Base-by-base conservation (phyloP, 805 yeast species). In the Kodamaea leandrae region DNA sequence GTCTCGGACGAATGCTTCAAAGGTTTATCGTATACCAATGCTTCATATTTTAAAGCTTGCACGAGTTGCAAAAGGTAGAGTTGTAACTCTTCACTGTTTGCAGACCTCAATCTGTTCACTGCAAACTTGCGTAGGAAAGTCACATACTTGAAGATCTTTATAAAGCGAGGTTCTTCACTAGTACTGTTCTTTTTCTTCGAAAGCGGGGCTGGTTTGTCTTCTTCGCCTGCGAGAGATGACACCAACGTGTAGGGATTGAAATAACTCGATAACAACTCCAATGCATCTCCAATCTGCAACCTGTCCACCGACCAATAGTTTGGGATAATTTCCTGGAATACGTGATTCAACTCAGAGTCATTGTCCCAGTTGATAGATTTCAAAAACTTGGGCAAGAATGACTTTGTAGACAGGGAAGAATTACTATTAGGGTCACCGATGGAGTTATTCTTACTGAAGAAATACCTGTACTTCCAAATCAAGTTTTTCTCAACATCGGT, bases 381-480 rank as follows among this genome's bases (percentile, higher is more conserved):
- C 48, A 91, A 73, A 45, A 93, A 82, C 60, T 91, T 91, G 19
- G 90, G 83, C 42, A 86, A 66, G 39, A 64, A 68, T 32, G 64
- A 66, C 38, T 59, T 61, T 13, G 68, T 55, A 1, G 83, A 83
- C 42, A 74, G 77, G 53, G 78, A 78, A 32, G 63, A 67, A 37
- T 63, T 60, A 20, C 64, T 64, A 4, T 59, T 46, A 7, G 38
- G 43, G 27, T 32, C 45, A 51, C 80, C 80, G 39, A 81, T 75
- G 14, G 86, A 63, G 32, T 54, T 53, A 45, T 64, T 65, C 44
- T 60, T 66, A 41, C 71, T 62, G 46, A 67, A 68, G 60, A 82
- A 90, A 63, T 86, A 93, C 40, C 98, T 66, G 61, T 84, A 91
- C 60, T 85, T 86, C 97, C 98, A 91, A 7, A 91, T 74, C 54